Conservation (phyloP, 169 alveolate species). For the Nephromyces sp. region DNA sequence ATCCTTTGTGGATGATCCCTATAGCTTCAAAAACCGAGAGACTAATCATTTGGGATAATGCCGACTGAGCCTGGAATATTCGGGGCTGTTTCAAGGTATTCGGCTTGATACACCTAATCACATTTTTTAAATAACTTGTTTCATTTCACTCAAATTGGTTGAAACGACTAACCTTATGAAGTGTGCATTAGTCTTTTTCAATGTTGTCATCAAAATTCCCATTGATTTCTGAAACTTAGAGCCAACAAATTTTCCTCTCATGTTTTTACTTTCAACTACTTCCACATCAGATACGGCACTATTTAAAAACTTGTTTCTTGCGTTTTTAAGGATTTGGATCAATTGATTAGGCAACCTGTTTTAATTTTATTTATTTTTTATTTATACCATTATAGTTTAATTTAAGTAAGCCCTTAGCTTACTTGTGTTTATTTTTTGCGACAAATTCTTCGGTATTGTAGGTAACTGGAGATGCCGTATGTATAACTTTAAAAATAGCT, state of each 20-base stretch:
- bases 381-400: no score
- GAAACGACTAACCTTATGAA: conserved; percentile 34
- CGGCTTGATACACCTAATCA: conserved; percentile 73
- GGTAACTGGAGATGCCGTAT: conserved; percentile 45
- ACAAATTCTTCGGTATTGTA: conserved; percentile 46
- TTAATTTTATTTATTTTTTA: background rate
- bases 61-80: conserved; percentile 63
- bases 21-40: conserved; percentile 75
- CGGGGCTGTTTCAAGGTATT: conserved; percentile 71
- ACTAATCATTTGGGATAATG: conserved; percentile 66
- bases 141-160: no score
- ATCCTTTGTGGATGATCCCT: conserved; percentile 71
- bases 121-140: no score
- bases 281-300: conserved; percentile 37
- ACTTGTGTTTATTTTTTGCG: conserved; percentile 32
- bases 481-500: conserved; percentile 22
- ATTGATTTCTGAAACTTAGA: conserved; percentile 44
- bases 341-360: conserved; percentile 38
- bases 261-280: conserved; percentile 36
- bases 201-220: conserved; percentile 25
- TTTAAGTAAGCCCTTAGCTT: no score
- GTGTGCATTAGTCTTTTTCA: conserved; percentile 40
- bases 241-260: conserved; percentile 45
- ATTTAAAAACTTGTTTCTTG: conserved; percentile 19
- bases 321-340: conserved; percentile 22